These are phyloP conservation scores for Xylaria sp. DNA, from an alignment of 2,329 filamentous ascomycete species.

Conservation along the genomic window DNA sequence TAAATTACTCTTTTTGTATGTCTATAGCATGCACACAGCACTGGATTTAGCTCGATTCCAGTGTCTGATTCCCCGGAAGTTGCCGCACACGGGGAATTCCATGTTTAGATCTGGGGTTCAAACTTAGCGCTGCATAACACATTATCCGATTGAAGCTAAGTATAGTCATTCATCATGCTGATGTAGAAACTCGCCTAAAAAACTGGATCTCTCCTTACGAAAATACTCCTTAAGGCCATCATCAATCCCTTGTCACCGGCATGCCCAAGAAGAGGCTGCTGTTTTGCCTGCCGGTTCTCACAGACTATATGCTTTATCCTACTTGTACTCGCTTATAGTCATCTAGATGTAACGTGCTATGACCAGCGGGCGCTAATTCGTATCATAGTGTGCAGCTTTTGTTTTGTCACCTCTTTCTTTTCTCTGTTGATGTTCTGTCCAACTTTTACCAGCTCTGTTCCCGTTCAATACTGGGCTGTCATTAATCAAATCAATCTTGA, in stretches of 20 bases:
- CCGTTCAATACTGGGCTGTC: no score
- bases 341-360: not conserved
- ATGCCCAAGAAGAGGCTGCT: not conserved
- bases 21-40: not conserved
- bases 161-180: not conserved
- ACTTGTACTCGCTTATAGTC: not conserved
- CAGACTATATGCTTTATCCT: not conserved
- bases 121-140: not conserved
- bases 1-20: not conserved
- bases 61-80: not conserved
- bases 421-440: no score
- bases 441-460: no score
- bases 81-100: not conserved
- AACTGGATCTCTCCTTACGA: not conserved
- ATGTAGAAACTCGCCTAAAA: not conserved
- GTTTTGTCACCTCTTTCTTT: not conserved
- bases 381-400: not conserved
- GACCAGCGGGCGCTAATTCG: not conserved
- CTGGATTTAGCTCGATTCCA: not conserved
- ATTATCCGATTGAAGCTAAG: not conserved
- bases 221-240: not conserved
- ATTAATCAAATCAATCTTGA: no score
- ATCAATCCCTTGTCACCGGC: not conserved
- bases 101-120: not conserved
- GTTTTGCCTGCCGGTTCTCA: not conserved